Evolutionary conservation across 192 early-diverging fungal species (phyloP).

Genomic region (Oehlia diaphana): DNA sequence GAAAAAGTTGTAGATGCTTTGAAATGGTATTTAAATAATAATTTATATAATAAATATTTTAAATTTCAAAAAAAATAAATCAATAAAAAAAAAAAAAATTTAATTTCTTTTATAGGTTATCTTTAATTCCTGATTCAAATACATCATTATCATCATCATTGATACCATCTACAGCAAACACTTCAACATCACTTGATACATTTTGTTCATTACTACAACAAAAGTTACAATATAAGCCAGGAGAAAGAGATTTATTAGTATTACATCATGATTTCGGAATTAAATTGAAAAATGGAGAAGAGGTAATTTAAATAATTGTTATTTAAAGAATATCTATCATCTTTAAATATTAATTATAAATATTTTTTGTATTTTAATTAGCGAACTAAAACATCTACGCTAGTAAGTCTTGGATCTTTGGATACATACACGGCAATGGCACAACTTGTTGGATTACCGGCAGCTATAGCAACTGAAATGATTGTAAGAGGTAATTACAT

Average conservation of each 20-base stretch:
- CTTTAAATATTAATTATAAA: neutral
- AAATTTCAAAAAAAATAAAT: too few species aligned
- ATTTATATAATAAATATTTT: neutral
- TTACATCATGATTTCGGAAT: slow-evolving; percentile 96
- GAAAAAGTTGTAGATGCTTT: slow-evolving; percentile 56
- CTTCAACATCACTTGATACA: slow-evolving; percentile 72
- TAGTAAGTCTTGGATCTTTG: slow-evolving; percentile 64
- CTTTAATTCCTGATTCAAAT: slow-evolving; percentile 31
- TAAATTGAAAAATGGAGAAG: slow-evolving; percentile 59
- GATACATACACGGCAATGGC: slow-evolving; percentile 80
- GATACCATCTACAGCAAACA: slow-evolving; percentile 29
- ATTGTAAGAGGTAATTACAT: slow-evolving; percentile 49
- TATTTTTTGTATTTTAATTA: neutral
- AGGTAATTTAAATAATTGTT: slow-evolving; percentile 29
- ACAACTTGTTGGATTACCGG: slow-evolving; percentile 77
- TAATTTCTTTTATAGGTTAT: slow-evolving; percentile 24
- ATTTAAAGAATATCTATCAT: neutral
- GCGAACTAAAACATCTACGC: slow-evolving; percentile 65
- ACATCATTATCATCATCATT: neutral
- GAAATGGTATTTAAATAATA: slow-evolving; percentile 45
- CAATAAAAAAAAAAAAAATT: neutral
- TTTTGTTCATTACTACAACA: slow-evolving; percentile 79
- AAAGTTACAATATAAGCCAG: slow-evolving; percentile 70
- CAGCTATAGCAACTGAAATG: slow-evolving; percentile 75
- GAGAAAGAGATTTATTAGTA: slow-evolving; percentile 91